A percentile compares a stretch with the other conserved stretches of the same genome.
phyloP scores from a whole-genome alignment of 805 yeast genomes.

The Candida boidinii region DNA sequence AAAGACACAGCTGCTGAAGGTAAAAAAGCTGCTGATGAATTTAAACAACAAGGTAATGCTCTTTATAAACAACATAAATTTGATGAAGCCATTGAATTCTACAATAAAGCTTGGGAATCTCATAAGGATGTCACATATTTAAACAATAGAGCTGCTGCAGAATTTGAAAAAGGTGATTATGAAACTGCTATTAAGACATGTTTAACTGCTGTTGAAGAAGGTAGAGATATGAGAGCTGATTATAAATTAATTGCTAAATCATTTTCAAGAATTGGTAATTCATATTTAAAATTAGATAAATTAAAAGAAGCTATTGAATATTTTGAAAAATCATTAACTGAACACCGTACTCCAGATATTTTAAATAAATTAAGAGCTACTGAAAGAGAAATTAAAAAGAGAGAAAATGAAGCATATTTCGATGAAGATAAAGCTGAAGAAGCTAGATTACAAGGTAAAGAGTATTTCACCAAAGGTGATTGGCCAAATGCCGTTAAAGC shows the following conservation, averaged over 20 bases:
- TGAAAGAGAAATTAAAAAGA: conserved; percentile 75
- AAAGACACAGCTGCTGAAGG: conserved; percentile 6
- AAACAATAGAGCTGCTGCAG: conserved; percentile 97
- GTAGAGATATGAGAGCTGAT: conserved; percentile 85
- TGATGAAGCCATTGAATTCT: conserved; percentile 84
- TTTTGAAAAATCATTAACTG: conserved; percentile 89
- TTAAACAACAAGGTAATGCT: conserved; percentile 79
- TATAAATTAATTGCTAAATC: conserved; percentile 89
- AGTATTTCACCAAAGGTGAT: conserved; percentile 78
- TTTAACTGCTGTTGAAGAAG: conserved; percentile 75
- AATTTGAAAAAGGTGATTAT: conserved; percentile 88
- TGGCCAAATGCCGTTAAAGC: conserved; percentile 96
- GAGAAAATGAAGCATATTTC: conserved; percentile 70
- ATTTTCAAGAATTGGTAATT: conserved; percentile 82
- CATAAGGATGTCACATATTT: conserved; percentile 82
- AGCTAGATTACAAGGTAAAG: conserved; percentile 90
- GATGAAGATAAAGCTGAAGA: conserved; percentile 92
- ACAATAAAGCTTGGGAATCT: conserved; percentile 79
- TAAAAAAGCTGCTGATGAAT: conserved; percentile 47
- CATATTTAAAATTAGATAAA: conserved; percentile 69
- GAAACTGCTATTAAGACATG: conserved; percentile 81
- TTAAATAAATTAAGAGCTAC: conserved; percentile 78
- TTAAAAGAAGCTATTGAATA: conserved; percentile 62
- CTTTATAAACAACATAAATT: conserved; percentile 81
- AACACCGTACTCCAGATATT: conserved; percentile 93